Evolutionary conservation across 2,329 filamentous ascomycete genomes (phyloP), one percentile per base, ranked within the genome.

Genomic region (Coleophoma cylindrospora): DNA sequence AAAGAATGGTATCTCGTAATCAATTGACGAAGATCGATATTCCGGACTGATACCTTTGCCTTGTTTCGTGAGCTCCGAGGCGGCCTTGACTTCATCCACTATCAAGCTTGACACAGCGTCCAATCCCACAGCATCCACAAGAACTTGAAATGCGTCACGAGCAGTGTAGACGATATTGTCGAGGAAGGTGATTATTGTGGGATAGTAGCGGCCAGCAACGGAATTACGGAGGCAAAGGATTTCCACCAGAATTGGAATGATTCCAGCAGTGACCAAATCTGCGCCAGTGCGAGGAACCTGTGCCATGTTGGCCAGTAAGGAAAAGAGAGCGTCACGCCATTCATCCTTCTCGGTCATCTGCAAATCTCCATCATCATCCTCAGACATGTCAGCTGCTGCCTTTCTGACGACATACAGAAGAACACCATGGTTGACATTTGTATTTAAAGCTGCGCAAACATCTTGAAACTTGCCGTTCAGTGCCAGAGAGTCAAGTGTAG

Each of bases 361-460:
- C 19, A 79, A 75, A 37, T 82, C 75, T 51, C 74, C 70, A 49
- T 86, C 81, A 52, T 83, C 76, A 52, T 83, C 76, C 15, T 73
- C 73, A 50, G 78, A 83, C 71, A 99, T 86, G 55, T 91, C 88
- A 15, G 86, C 85, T 50, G 97, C 88, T 10, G 91, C 89, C 68
- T 95, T 96, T 50, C 92, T 83, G 45, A 96, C 86, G 57, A 96
- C 81, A 63, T 96, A 97, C 58, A 97, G 86, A 41, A 99, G 77
- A 32, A 97, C 87, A 13, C 94, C 95, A 61, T 99, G 95, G 61
- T 95, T 97, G 36, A 97, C 92, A 59, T 92, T 96, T 48, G 95
- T 89, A 62, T 91, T 95, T 40, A 99, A 74, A n/a, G 94, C 91
- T 40, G 89, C 84, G 55, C 91, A 84, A 21, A 99, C 86, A 65